Evolutionary conservation across 1,284 basidiomycete species (phyloP).

Genomic region (Ganoderma meredithae): DNA sequence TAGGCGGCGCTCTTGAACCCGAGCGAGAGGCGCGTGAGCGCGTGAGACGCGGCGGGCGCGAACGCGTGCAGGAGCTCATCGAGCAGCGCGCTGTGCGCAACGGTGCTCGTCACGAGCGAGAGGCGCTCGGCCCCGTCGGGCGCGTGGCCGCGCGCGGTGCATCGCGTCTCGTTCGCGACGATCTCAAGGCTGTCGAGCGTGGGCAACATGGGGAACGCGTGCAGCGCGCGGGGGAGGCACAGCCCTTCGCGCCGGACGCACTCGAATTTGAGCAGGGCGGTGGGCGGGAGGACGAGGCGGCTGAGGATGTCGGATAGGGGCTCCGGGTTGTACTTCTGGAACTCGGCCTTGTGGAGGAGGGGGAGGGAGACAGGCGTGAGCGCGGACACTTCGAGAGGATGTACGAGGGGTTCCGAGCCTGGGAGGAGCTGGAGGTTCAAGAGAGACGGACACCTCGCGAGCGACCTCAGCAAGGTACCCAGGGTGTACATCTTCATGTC

Average conservation of each 20-base stretch:
- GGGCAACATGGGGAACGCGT: background rate
- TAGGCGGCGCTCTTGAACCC: slow-evolving; percentile 9
- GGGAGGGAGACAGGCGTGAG: slow-evolving; percentile 1
- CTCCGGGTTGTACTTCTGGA: background rate
- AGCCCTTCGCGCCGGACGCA: background rate
- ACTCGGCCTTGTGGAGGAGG: slow-evolving; percentile 2
- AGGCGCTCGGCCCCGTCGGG: background rate
- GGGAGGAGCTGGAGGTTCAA: background rate
- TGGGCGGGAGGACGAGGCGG: slow-evolving; percentile 7
- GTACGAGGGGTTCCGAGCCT: slow-evolving; percentile 5
- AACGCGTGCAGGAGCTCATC: slow-evolving; percentile 6
- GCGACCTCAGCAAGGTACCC: slow-evolving; percentile 12
- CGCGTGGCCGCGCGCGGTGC: background rate
- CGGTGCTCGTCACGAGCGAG: background rate
- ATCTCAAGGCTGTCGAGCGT: background rate
- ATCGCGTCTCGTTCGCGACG: background rate
- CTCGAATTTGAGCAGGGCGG: background rate
- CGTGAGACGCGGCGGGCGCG: slow-evolving; percentile 3
- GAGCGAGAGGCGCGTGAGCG: slow-evolving; percentile 1
- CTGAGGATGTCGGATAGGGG: slow-evolving; percentile 15
- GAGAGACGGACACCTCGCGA: slow-evolving; percentile 7
- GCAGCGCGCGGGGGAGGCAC: background rate
- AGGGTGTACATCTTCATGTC: slow-evolving; percentile 1
- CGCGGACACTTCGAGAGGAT: background rate
- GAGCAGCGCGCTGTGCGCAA: background rate